These are phyloP conservation scores for Aspergillus carlsbadensis DNA, from an alignment of 495 filamentous ascomycete species.

Conservation along the genomic window DNA sequence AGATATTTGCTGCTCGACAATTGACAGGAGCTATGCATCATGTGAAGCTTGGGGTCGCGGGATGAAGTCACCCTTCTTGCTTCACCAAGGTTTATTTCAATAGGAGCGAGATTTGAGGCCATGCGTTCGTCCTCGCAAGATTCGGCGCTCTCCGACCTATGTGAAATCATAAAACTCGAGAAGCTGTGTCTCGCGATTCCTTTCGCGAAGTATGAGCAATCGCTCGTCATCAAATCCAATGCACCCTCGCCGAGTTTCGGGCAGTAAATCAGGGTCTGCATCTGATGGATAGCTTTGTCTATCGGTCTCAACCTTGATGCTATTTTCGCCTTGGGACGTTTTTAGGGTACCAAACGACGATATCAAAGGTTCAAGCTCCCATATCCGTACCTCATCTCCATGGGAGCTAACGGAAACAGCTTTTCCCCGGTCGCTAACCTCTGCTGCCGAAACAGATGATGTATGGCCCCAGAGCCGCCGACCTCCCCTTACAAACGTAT, in stretches of 20 bases:
- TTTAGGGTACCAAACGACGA: constrained; percentile 42
- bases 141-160: constrained; percentile 30
- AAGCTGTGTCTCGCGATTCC: constrained; percentile 61
- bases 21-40: too few species aligned
- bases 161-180: constrained; percentile 93
- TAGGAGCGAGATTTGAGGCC: too few species aligned
- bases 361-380: constrained; percentile 84
- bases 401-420: constrained; percentile 82
- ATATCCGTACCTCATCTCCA: constrained; percentile 86
- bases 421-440: constrained; percentile 84
- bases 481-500: constrained; percentile 69
- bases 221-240: constrained; percentile 93
- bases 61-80: too few species aligned
- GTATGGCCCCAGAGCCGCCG: constrained; percentile 92
- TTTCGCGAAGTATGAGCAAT: constrained; percentile 81
- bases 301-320: constrained; percentile 54
- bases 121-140: neutral
- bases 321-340: constrained; percentile 43
- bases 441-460: constrained; percentile 80
- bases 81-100: too few species aligned
- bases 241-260: constrained; percentile 52
- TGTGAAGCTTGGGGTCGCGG: too few species aligned
- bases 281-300: constrained; percentile 18
- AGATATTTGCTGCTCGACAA: too few species aligned
- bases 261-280: constrained; percentile 15